Evolutionary conservation across 2,329 filamentous ascomycete genomes (phyloP), one percentile per base, ranked within the genome.

Genomic region (Fusarium sp.): DNA sequence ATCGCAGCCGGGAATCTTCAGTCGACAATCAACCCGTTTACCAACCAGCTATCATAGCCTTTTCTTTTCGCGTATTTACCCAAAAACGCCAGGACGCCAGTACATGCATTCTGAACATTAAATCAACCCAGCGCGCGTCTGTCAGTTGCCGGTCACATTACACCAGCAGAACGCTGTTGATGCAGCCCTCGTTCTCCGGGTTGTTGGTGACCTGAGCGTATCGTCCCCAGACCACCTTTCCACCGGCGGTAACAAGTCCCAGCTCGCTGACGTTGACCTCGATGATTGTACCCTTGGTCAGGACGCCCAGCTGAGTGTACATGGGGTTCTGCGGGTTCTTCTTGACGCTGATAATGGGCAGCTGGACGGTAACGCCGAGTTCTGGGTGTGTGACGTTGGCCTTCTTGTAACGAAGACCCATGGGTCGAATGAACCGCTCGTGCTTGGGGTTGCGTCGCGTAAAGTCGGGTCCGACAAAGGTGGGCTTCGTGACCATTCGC

Each of bases 241-340:
- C 96, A 68, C 90, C 91, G 2, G 95, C 92, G 3, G 96, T 98
- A 15, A 97, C 94, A 66, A 98, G 85, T 69, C 96, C 96, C 68
- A 98, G 82, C 80, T 99, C 96, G 60, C 89, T 92, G 31, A 98
- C 94, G 78, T 99, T 97, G 76, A 98, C 94, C 82, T 98, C 95
- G 77, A 95, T 90, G 52, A 86, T 80, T 1, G 83, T 95, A 70
- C 94, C 94, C 82, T 94, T 94, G 50, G 93, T 95, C 76, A 98
- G 81, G 4, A 97, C 95, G 66, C 95, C 95, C 6, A 98, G 85
- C 78, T 97, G 94, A 1, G 95, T 98, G 82, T 97, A 97, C 78
- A 97, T 87, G 1, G 94, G 93, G 78, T 94, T 94, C 82, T 94
- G 92, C 2, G 94, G 94, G 82, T 86, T 86, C 83, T 88, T 89